phyloP scores from a whole-genome alignment of 495 filamentous ascomycete genomes.

The Podospora didyma region DNA sequence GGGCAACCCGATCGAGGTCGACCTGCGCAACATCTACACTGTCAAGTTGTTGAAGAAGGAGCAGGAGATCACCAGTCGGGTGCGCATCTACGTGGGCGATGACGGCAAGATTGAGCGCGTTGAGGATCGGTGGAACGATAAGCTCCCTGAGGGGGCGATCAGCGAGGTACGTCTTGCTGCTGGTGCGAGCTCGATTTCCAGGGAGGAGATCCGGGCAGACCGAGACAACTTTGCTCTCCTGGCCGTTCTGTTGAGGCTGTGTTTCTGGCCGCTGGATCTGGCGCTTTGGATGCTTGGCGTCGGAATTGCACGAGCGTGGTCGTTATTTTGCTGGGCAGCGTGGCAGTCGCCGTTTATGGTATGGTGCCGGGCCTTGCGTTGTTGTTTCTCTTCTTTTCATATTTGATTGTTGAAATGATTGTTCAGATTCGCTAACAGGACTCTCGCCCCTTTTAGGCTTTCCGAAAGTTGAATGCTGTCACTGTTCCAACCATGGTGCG shows the following conservation, averaged over 20 bases:
- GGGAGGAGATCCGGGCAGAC: neutral
- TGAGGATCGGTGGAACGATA: conserved; percentile 55
- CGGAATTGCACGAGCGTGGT: conserved; percentile 4
- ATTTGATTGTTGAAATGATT: neutral
- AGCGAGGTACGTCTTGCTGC: conserved; percentile 40
- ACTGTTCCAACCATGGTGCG: conserved; percentile 51
- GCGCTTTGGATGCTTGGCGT: neutral
- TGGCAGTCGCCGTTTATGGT: conserved; percentile 36
- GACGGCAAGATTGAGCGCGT: conserved; percentile 48
- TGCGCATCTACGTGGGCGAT: conserved; percentile 41
- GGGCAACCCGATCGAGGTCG: conserved; percentile 53
- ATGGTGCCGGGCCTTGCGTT: neutral
- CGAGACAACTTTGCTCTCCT: neutral
- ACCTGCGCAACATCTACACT: conserved; percentile 49
- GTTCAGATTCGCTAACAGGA: neutral
- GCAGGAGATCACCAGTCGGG: conserved; percentile 46
- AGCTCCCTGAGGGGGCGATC: conserved; percentile 45
- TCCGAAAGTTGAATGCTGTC: conserved; percentile 52
- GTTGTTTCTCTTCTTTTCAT: neutral
- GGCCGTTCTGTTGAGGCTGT: neutral
- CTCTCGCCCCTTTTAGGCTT: conserved; percentile 45
- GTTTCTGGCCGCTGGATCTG: neutral
- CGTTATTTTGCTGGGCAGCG: conserved; percentile 27
- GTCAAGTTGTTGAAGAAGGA: conserved; percentile 50
- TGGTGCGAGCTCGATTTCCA: no score